A percentile compares a stretch with the other conserved stretches of the same genome.
phyloP scores from a whole-genome alignment of 805 yeast species.

The Debaryomyces castellii region DNA sequence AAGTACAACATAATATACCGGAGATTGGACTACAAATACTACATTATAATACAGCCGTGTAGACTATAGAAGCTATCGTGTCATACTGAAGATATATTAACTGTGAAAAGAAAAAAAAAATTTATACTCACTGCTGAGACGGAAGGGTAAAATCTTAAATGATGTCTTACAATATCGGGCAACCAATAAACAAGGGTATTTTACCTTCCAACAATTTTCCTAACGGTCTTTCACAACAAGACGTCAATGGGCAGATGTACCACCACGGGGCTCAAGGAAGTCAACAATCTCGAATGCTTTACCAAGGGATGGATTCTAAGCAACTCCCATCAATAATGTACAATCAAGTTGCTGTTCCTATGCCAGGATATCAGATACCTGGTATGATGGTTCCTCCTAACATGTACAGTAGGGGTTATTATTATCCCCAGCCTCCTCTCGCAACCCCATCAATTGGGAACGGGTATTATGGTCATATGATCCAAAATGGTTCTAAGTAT shows the following conservation, averaged over 20 bases:
- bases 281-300: not conserved
- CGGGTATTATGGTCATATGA: not conserved
- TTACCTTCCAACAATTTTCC: not conserved
- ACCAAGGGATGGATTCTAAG: not conserved
- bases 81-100: no score
- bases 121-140: not conserved
- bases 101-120: no score
- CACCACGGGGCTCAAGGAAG: not conserved
- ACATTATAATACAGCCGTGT: not conserved
- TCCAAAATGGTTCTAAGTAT: not conserved
- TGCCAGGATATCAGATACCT: not conserved
- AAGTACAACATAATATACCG: not conserved
- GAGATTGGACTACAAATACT: not conserved
- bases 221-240: not conserved
- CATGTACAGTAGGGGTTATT: not conserved
- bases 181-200: not conserved
- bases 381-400: not conserved
- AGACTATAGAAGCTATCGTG: not conserved
- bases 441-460: not conserved
- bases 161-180: constrained; percentile 1
- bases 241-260: not conserved
- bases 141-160: not conserved
- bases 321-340: not conserved
- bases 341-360: not conserved
- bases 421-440: not conserved